Base-by-base conservation (phyloP, 2,329 filamentous ascomycete species). In the Sporothrix globosa region DNA sequence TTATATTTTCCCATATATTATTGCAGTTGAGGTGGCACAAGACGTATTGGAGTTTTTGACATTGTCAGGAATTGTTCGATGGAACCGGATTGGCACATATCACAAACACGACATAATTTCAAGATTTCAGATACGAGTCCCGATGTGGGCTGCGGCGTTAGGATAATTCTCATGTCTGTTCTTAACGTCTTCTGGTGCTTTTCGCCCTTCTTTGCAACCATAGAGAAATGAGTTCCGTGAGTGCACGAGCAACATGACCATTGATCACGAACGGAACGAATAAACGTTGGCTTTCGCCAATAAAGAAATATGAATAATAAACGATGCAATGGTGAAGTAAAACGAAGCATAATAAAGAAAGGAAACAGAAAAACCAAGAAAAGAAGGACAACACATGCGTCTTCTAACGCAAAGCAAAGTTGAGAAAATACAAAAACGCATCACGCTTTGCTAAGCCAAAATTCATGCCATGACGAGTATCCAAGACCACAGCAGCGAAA, bases 291-390 rank as follows among this genome's bases (percentile, higher is more conserved):
- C 44, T 5, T 17, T 21, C 41, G 30, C 14, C 19, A 21, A 44
- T 24, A 41, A 41, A 21, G 24, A 19, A 27, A 27, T 46, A 39
- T 17, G 46, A n/a, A 19, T 7, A 44, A 44, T 24, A 9, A 46
- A 14, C 9, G 4, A 17, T 39, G n/a, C 54, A 65, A 48, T 46
- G 13, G 34, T 21, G 30, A 39, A 39, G 21, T 27, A 63, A 46
- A 17, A n/a, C 7, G 7, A 6, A 24, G 7, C 14, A 24, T 34
- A 34, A 69, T 34, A 5, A 21, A 67, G 39, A 60, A 67, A n/a
- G 11, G 1, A 41, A 30, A n/a, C 54, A 63, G 0, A 54, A 24
- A 53, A 67, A 39, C 17, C 27, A 30, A 30, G n/a, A 48, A 86
- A 63, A 54, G 11, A 56, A 27, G 17, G 4, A 21, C 6, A 27